Evolutionary conservation across 805 yeast genomes (phyloP).

Genomic region (Myxozyma melibiosi): DNA sequence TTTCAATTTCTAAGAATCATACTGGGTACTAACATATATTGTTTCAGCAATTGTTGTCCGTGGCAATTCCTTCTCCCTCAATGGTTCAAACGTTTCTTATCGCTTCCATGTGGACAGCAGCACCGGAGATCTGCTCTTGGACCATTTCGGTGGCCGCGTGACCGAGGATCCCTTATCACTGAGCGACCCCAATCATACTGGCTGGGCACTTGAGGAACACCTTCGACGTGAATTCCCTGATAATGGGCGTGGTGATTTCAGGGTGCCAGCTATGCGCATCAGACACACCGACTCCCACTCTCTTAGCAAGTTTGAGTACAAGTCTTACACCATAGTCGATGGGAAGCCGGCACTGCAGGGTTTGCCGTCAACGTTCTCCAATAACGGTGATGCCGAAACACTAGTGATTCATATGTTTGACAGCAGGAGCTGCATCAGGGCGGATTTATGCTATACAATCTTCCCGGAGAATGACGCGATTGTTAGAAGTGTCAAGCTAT

Average conservation of each 20-base stretch:
- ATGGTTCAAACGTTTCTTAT: neutral
- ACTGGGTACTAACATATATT: no score
- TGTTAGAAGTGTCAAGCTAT: neutral
- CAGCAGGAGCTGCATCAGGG: neutral
- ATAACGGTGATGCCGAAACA: neutral
- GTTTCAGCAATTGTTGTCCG: slow-evolving; percentile 2
- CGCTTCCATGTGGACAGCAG: neutral
- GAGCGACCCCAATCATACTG: neutral
- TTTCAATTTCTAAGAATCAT: no score
- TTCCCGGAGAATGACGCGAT: slow-evolving; percentile 4
- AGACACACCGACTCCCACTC: slow-evolving; percentile 1
- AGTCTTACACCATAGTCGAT: neutral
- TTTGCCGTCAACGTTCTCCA: slow-evolving; percentile 1
- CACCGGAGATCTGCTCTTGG: neutral
- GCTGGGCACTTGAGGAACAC: neutral
- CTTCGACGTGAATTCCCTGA: slow-evolving; percentile 3
- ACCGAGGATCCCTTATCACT: neutral
- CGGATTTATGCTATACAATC: neutral
- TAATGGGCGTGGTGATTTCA: slow-evolving; percentile 7
- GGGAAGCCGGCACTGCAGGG: slow-evolving; percentile 4
- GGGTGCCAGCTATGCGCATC: neutral
- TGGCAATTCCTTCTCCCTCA: neutral
- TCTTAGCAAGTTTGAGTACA: neutral
- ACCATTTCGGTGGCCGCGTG: slow-evolving; percentile 3
- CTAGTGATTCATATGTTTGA: neutral